Base-by-base conservation (phyloP, 2,329 filamentous ascomycete genomes). In the Talaromyces sp. region DNA sequence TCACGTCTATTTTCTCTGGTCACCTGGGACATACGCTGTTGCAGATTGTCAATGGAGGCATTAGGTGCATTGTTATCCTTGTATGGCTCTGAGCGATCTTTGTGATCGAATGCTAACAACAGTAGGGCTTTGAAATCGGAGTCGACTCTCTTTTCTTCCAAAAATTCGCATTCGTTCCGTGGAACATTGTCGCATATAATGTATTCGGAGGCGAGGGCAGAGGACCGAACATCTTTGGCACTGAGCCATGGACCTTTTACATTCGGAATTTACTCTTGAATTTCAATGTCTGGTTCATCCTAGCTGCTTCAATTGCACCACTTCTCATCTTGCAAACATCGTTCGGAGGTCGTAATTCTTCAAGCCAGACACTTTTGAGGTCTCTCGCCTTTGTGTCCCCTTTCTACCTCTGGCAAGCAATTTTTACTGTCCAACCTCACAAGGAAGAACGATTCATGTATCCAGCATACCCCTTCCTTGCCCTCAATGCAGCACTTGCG, bases 401-500 rank as follows among this genome's bases (percentile, higher is more conserved):
- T 0, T 96, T 98, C 78, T 99, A 98, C 76, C 84, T 97, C 74
- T 99, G 95, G 95, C 85, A 99, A 31, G 86, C 80, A 3, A 95
- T 98, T 68, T 98, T 99, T 80, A 94, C 91, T 0, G 76, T 90
- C 8, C 95, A 99, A 75, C 92, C 95, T 17, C 95, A 99, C 80
- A 99, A 99, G 74, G 95, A 99, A 76, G 95, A 99, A 79, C 86
- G 95, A 6, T 99, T 99, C 81, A 98, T 99, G 93, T 99, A 97
- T 73, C 95, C 95, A 0, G 91, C 88, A 1, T 99, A 99, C 73
- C 95, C 95, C 0, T 92, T 94, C 68, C 83, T 99, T 43, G 90
- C 91, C 0, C 83, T 99, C 40, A 97, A 97, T 72, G 93, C 93
- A 2, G 91, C 94, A 8, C 85, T 97, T 62, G 86, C 91, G 3